Evolutionary conservation across 176 grass and related monocot species (phyloP).

Genomic region (Oryza punctata): DNA sequence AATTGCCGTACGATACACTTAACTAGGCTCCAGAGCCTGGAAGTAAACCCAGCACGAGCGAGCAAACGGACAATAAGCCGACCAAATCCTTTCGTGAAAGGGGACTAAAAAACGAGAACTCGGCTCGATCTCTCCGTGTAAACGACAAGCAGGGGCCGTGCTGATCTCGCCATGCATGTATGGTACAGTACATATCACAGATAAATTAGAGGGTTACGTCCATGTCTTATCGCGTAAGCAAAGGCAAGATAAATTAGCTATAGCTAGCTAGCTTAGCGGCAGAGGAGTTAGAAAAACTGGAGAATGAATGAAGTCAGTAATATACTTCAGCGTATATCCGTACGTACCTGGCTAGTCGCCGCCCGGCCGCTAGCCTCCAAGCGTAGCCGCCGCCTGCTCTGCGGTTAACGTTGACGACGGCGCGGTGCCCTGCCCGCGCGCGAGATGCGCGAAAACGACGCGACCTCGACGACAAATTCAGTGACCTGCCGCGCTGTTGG

Average conservation of each 20-base stretch:
- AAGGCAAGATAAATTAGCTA: not conserved
- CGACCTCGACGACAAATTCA: not conserved
- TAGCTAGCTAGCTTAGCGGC: not conserved
- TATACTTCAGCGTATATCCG: no score
- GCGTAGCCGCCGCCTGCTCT: not conserved
- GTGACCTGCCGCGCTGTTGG: not conserved
- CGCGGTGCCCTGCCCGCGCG: not conserved
- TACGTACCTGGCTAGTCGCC: slow-evolving; percentile 21
- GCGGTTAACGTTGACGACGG: not conserved
- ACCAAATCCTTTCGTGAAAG: not conserved
- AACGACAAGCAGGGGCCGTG: not conserved
- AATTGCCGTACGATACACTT: slow-evolving; percentile 29
- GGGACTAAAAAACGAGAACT: not conserved
- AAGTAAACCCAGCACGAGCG: not conserved
- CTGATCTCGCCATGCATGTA: not conserved
- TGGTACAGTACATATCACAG: no score
- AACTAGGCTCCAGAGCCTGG: not conserved
- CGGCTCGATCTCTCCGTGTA: not conserved
- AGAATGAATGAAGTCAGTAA: not conserved
- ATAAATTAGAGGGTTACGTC: not conserved
- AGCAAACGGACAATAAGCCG: slow-evolving; percentile 9
- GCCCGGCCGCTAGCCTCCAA: slow-evolving; percentile 26
- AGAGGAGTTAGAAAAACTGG: not conserved
- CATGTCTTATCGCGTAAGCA: not conserved
- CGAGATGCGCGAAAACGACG: not conserved